Conservation (phyloP, 2,329 filamentous ascomycete species). For the Fusarium chuoi region DNA sequence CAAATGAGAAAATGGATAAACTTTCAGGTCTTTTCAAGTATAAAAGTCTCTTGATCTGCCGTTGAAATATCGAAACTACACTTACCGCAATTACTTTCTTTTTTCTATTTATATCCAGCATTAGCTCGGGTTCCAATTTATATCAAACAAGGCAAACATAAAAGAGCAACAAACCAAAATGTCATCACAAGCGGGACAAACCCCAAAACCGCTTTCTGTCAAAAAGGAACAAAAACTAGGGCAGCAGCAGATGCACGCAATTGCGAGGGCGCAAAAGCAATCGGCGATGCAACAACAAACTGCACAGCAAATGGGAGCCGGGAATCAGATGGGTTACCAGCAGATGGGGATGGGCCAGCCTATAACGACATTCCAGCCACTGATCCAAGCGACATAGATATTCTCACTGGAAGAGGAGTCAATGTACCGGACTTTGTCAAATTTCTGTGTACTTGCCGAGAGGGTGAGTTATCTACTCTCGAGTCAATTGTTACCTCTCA, state of each 20-base stretch:
- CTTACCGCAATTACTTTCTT: no score
- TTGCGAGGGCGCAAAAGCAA: background rate
- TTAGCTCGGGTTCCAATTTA: background rate
- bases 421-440: background rate
- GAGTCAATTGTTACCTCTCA: background rate
- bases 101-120: background rate
- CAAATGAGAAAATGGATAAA: no score
- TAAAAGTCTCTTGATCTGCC: no score
- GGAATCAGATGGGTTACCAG: background rate
- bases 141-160: background rate
- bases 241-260: background rate
- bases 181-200: background rate
- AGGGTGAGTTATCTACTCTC: constrained; percentile 6
- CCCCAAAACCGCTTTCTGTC: no score
- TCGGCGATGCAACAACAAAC: background rate
- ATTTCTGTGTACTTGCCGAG: constrained; percentile 21
- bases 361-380: background rate
- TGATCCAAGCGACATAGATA: background rate
- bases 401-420: background rate
- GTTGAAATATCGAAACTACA: no score
- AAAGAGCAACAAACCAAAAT: background rate
- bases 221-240: background rate
- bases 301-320: background rate
- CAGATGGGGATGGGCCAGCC: background rate
- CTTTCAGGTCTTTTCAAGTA: no score